These are phyloP conservation scores for Chenopodium album DNA, from an alignment of 148 eudicot species.

Conservation along the genomic window DNA sequence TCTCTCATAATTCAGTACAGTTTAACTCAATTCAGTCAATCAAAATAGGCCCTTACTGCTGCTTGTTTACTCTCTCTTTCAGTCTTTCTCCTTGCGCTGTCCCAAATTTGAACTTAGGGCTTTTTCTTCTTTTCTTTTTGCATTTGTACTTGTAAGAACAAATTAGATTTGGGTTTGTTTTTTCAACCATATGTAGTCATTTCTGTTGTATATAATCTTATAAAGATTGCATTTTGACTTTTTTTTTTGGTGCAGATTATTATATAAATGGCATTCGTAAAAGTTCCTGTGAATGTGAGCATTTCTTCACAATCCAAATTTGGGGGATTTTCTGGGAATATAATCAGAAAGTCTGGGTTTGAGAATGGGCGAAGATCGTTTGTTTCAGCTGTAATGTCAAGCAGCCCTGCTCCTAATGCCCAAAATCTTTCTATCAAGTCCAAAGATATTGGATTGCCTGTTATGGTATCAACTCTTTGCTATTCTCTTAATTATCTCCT, in stretches of 20 bases:
- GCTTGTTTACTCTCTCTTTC: too few species aligned
- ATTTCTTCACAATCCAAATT: slow-evolving; percentile 23
- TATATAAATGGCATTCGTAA: slow-evolving; percentile 34
- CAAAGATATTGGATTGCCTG: slow-evolving; percentile 34
- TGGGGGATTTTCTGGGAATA: slow-evolving; percentile 23
- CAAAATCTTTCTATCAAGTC: slow-evolving; percentile 26
- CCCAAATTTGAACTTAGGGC: too few species aligned
- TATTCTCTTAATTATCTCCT: background rate
- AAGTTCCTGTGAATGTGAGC: slow-evolving; percentile 25
- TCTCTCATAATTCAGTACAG: too few species aligned
- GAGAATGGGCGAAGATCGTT: slow-evolving; percentile 16
- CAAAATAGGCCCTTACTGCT: too few species aligned
- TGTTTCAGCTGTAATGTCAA: slow-evolving; percentile 31
- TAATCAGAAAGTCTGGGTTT: slow-evolving; percentile 12
- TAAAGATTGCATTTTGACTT: slow-evolving; percentile 11
- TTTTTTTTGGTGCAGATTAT: slow-evolving; percentile 25
- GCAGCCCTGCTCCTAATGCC: slow-evolving; percentile 22
- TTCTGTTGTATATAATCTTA: too few species aligned
- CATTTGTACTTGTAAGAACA: too few species aligned
- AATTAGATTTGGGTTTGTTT: too few species aligned
- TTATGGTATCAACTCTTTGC: slow-evolving; percentile 35
- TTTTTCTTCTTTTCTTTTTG: too few species aligned
- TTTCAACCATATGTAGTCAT: too few species aligned
- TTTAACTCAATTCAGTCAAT: too few species aligned
- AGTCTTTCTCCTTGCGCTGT: too few species aligned